A percentile compares a stretch with the other conserved stretches of the same genome.
Conservation (phyloP, 1,139 yeast genomes). For the Pichia kudriavzevii region DNA sequence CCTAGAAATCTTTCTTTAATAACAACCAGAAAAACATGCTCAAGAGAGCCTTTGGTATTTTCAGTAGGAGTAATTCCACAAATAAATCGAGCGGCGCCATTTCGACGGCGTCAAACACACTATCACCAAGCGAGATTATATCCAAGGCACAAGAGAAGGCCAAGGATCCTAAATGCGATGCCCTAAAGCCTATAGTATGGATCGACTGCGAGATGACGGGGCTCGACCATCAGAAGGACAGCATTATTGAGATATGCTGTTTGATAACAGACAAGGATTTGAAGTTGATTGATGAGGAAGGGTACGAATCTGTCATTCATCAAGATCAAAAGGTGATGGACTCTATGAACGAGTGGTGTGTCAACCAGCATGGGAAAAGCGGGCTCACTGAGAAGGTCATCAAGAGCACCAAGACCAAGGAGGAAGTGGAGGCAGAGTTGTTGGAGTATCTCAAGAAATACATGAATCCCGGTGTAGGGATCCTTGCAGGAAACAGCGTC, state of each 20-base stretch:
- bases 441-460: slow-evolving; percentile 51
- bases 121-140: slow-evolving; percentile 9
- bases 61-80: background rate
- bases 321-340: slow-evolving; percentile 59
- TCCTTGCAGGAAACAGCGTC: slow-evolving; percentile 85
- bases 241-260: slow-evolving; percentile 88
- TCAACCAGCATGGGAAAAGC: slow-evolving; percentile 56
- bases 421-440: slow-evolving; percentile 58
- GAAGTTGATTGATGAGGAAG: slow-evolving; percentile 55
- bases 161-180: slow-evolving; percentile 14
- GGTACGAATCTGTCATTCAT: slow-evolving; percentile 78
- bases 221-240: slow-evolving; percentile 60
- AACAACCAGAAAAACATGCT: no score
- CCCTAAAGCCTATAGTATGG: slow-evolving; percentile 56
- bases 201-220: slow-evolving; percentile 96
- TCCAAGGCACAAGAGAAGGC: slow-evolving; percentile 8
- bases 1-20: no score
- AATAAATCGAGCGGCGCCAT: background rate
- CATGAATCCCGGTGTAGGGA: slow-evolving; percentile 46
- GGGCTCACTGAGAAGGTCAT: slow-evolving; percentile 74
- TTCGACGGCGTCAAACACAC: background rate
- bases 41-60: slow-evolving; percentile 9
- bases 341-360: slow-evolving; percentile 81
- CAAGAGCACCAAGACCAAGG: slow-evolving; percentile 45
- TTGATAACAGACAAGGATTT: slow-evolving; percentile 78